Evolutionary conservation across 2,329 filamentous ascomycete genomes (phyloP).

Genomic region (Harringtonia lauricola): DNA sequence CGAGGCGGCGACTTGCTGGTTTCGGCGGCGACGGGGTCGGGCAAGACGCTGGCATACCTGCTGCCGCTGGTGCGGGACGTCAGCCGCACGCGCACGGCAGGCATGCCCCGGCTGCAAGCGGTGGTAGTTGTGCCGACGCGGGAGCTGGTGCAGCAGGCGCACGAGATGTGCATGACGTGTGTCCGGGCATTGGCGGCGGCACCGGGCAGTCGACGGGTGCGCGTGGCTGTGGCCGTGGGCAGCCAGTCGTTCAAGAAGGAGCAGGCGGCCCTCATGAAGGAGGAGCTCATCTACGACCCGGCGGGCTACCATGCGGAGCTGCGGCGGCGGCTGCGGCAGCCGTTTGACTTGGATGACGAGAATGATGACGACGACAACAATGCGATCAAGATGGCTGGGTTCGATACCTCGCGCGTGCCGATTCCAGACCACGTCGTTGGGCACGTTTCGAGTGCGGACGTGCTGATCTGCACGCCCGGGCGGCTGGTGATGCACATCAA

Average conservation of each 20-base stretch:
- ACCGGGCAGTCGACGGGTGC: conserved; percentile 52
- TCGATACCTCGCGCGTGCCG: too few relatives aligned
- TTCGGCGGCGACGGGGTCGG: conserved; percentile 87
- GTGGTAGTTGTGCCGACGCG: conserved; percentile 84
- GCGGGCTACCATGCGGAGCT: conserved; percentile 32
- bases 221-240: conserved; percentile 73
- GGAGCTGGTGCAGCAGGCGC: conserved; percentile 79
- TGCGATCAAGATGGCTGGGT: too few relatives aligned
- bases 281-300: conserved; percentile 51
- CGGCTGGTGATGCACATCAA: conserved; percentile 84
- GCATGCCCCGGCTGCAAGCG: conserved; percentile 57
- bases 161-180: conserved; percentile 66
- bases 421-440: conserved; percentile 45
- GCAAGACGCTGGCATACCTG: conserved; percentile 87
- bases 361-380: conserved; percentile 16
- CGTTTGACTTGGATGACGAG: conserved; percentile 31
- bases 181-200: conserved; percentile 50
- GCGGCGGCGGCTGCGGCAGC: conserved; percentile 24
- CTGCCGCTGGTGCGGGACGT: conserved; percentile 75
- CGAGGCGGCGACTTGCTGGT: conserved; percentile 73
- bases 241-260: conserved; percentile 63
- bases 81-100: conserved; percentile 32
- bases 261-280: conserved; percentile 35
- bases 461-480: conserved; percentile 85
- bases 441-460: conserved; percentile 65